These are phyloP conservation scores for Aspergillus sp. DNA, from an alignment of 2,329 filamentous ascomycete species.

Conservation along the genomic window DNA sequence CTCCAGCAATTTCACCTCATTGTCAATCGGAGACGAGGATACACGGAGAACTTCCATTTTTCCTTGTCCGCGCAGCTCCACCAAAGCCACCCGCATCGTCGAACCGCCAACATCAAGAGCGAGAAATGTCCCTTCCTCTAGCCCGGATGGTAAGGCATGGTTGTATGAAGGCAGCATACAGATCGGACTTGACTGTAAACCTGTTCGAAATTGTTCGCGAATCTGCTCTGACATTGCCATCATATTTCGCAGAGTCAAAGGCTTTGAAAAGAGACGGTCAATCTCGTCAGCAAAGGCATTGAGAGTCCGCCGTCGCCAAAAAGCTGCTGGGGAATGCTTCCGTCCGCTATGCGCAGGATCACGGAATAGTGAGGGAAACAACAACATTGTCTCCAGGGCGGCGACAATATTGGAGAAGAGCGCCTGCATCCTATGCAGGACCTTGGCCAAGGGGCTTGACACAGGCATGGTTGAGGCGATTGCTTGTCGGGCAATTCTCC, in stretches of 20 bases:
- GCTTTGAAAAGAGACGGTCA: constrained; percentile 37
- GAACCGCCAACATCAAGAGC: constrained; percentile 67
- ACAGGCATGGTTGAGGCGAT: constrained; percentile 21
- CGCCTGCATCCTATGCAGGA: constrained; percentile 42
- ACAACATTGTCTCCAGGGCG: constrained; percentile 41
- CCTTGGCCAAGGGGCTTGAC: constrained; percentile 37
- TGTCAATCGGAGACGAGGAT: constrained; percentile 57
- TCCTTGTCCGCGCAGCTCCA: constrained; percentile 54
- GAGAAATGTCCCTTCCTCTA: constrained; percentile 60
- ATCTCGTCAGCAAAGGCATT: constrained; percentile 41
- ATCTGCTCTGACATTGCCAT: constrained; percentile 46
- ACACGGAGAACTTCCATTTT: constrained; percentile 57
- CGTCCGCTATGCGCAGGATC: constrained; percentile 31
- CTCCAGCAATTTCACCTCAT: constrained; percentile 53
- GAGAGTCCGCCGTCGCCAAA: constrained; percentile 38
- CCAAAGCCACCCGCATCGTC: constrained; percentile 62
- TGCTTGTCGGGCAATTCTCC: constrained; percentile 2
- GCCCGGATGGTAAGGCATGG: constrained; percentile 59
- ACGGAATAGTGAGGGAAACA: constrained; percentile 41
- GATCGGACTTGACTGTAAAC: constrained; percentile 56
- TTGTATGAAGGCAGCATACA: constrained; percentile 68
- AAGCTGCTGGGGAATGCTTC: constrained; percentile 32
- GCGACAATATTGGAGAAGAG: constrained; percentile 41
- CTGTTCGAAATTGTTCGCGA: constrained; percentile 53
- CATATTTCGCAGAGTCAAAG: constrained; percentile 38